Conservation (phyloP, 73 alveolate species). For the Paramecium tetraurelia region DNA sequence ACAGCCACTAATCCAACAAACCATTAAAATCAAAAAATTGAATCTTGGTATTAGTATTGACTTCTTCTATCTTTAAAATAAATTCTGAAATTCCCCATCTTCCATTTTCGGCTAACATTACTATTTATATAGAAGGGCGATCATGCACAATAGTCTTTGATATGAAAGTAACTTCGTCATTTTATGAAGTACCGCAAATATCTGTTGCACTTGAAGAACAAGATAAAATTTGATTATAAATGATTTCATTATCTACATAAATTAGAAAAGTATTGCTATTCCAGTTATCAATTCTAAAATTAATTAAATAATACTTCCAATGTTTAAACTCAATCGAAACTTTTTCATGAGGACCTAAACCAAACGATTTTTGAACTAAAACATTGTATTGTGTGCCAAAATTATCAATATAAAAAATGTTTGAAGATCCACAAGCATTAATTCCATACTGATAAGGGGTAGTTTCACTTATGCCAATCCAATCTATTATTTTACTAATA, state of each 20-base stretch:
- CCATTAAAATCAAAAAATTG: neutral
- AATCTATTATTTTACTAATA: neutral
- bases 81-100: neutral
- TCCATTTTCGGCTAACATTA: neutral
- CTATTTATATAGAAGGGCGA: neutral
- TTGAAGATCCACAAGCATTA: neutral
- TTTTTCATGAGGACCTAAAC: neutral
- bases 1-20: neutral
- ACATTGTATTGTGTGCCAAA: neutral
- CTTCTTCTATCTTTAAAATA: neutral
- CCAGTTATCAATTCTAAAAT: neutral
- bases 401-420: neutral
- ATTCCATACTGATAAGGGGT: too few species aligned
- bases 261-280: too few species aligned
- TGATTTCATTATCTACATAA: neutral
- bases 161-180: neutral
- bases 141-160: neutral
- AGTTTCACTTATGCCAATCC: neutral
- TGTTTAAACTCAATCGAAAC: neutral
- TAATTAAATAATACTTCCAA: neutral
- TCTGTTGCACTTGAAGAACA: neutral
- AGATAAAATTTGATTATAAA: neutral
- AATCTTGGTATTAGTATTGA: neutral
- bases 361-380: neutral
- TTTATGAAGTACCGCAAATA: neutral